These are phyloP conservation scores for Cymbopogon citratus DNA, from an alignment of 176 grass and related monocot species.

Conservation along the genomic window DNA sequence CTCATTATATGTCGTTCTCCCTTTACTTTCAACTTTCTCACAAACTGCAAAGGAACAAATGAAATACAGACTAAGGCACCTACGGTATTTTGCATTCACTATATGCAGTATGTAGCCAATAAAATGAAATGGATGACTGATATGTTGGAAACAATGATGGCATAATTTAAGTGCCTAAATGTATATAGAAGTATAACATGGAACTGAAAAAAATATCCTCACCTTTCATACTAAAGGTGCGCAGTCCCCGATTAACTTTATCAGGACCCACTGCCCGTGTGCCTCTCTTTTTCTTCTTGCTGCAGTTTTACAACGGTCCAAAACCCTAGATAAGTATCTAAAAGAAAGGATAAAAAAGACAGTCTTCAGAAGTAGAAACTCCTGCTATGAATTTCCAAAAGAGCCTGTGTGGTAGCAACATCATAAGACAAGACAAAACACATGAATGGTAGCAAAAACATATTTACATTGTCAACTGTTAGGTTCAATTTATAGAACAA, in stretches of 20 bases:
- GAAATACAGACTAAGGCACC: not conserved
- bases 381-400: not conserved
- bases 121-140: not conserved
- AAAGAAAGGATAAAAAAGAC: not conserved
- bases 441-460: not conserved
- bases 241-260: slow-evolving; percentile 87
- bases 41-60: slow-evolving; percentile 63
- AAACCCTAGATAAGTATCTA: slow-evolving; percentile 6
- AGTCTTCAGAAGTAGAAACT: not conserved
- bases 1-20: slow-evolving; percentile 97
- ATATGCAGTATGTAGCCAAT: too few species aligned
- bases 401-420: not conserved
- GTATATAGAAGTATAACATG: not conserved
- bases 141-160: not conserved
- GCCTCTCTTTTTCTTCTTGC: slow-evolving; percentile 94
- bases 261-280: slow-evolving; percentile 66
- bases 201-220: not conserved
- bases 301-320: slow-evolving; percentile 25
- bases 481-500: not conserved
- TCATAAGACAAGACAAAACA: not conserved
- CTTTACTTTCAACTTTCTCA: slow-evolving; percentile 99
- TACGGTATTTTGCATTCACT: not conserved
- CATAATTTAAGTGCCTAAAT: not conserved
- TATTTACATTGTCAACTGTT: not conserved
- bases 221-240: slow-evolving; percentile 98